A percentile compares a stretch with the other conserved stretches of the same genome.
Evolutionary conservation across 176 grass and related monocot species (phyloP).

Genomic region (Aegilops sharonensis): DNA sequence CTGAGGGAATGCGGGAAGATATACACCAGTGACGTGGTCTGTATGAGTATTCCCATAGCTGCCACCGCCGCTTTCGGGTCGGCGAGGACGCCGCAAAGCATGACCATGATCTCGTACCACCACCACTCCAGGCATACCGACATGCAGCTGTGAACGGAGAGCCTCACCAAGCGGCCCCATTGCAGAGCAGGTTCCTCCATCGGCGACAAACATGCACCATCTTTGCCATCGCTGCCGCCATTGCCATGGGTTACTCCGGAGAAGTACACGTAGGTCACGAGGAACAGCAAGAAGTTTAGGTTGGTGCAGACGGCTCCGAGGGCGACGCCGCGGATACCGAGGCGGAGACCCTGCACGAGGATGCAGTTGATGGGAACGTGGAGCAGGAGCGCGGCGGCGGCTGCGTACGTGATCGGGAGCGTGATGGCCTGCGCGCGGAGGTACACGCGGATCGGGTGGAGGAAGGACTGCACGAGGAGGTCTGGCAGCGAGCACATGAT

Average conservation of each 20-base stretch:
- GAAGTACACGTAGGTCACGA: constrained; percentile 51
- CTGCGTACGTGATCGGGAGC: constrained; percentile 66
- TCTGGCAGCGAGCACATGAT: constrained; percentile 77
- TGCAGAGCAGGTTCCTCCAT: constrained; percentile 31
- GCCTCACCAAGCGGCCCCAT: constrained; percentile 54
- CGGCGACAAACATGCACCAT: neutral
- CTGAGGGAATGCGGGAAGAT: constrained; percentile 85
- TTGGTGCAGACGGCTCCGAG: constrained; percentile 58
- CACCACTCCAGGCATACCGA: constrained; percentile 95
- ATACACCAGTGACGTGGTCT: constrained; percentile 94
- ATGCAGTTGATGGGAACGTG: constrained; percentile 74
- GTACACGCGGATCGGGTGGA: constrained; percentile 81
- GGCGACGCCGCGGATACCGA: constrained; percentile 76
- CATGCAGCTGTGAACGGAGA: constrained; percentile 76
- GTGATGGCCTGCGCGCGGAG: constrained; percentile 79
- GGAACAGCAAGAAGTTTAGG: constrained; percentile 57
- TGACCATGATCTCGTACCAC: constrained; percentile 99
- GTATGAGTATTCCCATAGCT: constrained; percentile 80
- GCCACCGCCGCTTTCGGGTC: constrained; percentile 77
- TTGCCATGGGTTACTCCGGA: constrained; percentile 20
- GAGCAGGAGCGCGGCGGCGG: constrained; percentile 48
- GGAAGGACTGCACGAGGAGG: constrained; percentile 68
- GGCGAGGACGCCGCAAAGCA: constrained; percentile 73
- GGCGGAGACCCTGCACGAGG: constrained; percentile 46
- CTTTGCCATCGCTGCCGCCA: constrained; percentile 13